Conservation (phyloP, 306 rosid genomes). For the Lotus japonicus region DNA sequence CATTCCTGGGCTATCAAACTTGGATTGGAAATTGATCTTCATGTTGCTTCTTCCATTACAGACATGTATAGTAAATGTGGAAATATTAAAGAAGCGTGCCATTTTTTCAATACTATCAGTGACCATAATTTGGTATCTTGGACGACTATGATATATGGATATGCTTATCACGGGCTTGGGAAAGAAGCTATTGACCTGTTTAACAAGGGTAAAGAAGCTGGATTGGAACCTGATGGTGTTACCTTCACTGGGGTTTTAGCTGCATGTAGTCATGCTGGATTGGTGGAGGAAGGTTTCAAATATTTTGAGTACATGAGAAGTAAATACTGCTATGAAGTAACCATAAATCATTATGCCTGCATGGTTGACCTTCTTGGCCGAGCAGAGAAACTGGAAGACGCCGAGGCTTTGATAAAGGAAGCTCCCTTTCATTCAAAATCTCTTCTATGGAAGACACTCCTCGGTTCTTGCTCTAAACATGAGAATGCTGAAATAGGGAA, state of each 20-base stretch:
- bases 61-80: slow-evolving; percentile 50
- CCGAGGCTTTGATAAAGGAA: slow-evolving; percentile 30
- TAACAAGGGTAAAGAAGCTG: slow-evolving; percentile 27
- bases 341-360: slow-evolving; percentile 41
- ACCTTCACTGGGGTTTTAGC: slow-evolving; percentile 44
- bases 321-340: slow-evolving; percentile 21
- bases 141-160: slow-evolving; percentile 47
- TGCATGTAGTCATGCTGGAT: slow-evolving; percentile 45
- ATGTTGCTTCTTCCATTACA: slow-evolving; percentile 35
- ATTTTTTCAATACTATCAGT: slow-evolving; percentile 24
- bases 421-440: slow-evolving; percentile 38
- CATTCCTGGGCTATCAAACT: slow-evolving; percentile 33
- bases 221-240: slow-evolving; percentile 37
- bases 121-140: slow-evolving; percentile 36
- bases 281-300: slow-evolving; percentile 35
- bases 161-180: slow-evolving; percentile 43
- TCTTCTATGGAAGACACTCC: slow-evolving; percentile 41
- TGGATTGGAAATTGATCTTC: slow-evolving; percentile 29
- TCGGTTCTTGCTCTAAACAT: slow-evolving; percentile 40
- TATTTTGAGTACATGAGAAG: slow-evolving; percentile 34
- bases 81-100: slow-evolving; percentile 31
- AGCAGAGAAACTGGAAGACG: slow-evolving; percentile 34
- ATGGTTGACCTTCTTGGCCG: slow-evolving; percentile 43
- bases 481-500: slow-evolving; percentile 32
- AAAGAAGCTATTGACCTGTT: slow-evolving; percentile 37